Evolutionary conservation across 2,329 filamentous ascomycete species (phyloP).

Genomic region (Sclerotinia spermophila): DNA sequence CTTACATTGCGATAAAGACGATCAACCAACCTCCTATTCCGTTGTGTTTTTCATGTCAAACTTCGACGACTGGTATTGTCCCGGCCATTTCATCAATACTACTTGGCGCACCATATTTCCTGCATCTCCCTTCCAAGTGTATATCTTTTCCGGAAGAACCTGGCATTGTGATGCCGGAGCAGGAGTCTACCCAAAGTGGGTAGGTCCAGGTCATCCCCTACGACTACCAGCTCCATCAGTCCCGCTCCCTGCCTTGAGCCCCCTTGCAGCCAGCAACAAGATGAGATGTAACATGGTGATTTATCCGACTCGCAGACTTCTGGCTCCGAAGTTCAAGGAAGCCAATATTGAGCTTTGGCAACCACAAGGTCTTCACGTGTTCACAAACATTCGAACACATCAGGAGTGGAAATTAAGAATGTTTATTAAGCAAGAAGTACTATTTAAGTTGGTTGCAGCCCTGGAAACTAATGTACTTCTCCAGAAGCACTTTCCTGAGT

Average conservation of each 20-base stretch:
- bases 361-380: neutral
- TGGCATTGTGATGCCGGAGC: neutral
- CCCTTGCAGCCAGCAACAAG: neutral
- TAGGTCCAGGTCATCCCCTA: neutral
- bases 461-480: neutral
- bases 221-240: neutral
- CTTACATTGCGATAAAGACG: neutral
- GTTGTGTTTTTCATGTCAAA: constrained; percentile 5
- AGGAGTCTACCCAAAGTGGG: neutral
- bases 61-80: neutral
- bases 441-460: neutral
- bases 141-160: neutral
- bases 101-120: neutral
- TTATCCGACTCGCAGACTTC: neutral
- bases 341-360: neutral
- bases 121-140: neutral
- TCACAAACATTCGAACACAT: neutral
- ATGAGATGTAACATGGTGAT: neutral
- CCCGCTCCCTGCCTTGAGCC: neutral
- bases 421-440: neutral
- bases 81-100: neutral
- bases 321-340: neutral
- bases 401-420: neutral
- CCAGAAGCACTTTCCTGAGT: neutral
- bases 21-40: constrained; percentile 2